These are phyloP conservation scores for Paralagenidium karlingii DNA, from an alignment of 352 stramenopile species.

Conservation along the genomic window DNA sequence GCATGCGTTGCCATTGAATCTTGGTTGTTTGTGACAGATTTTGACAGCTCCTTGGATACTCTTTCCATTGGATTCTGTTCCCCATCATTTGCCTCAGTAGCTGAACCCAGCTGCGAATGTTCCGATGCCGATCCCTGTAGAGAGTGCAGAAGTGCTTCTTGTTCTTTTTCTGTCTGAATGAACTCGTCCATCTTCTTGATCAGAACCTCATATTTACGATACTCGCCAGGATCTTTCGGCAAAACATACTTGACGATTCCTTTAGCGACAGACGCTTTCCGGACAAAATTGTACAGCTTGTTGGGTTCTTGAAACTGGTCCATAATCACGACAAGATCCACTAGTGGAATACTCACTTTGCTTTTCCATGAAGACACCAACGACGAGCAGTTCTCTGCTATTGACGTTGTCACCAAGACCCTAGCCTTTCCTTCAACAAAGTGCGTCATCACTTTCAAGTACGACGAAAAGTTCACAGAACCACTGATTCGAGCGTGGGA, in stretches of 20 bases:
- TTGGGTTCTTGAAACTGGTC: slow-evolving; percentile 55
- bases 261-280: slow-evolving; percentile 16
- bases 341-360: slow-evolving; percentile 22
- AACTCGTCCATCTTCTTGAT: slow-evolving; percentile 44
- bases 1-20: no score
- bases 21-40: no score
- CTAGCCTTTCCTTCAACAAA: slow-evolving; percentile 37
- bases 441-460: slow-evolving; percentile 50
- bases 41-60: no score
- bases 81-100: no score
- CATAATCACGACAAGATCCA: slow-evolving; percentile 65
- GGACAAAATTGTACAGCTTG: slow-evolving; percentile 61
- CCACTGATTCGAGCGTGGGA: slow-evolving; percentile 50
- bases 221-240: slow-evolving; percentile 13
- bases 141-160: no score
- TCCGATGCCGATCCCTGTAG: no score
- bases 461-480: slow-evolving; percentile 45
- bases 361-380: slow-evolving; percentile 33
- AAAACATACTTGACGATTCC: slow-evolving; percentile 69
- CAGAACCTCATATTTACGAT: slow-evolving; percentile 50
- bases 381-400: no score
- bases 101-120: no score
- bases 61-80: no score
- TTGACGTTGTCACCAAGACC: slow-evolving; percentile 69
- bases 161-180: no score